Base-by-base conservation (phyloP, 1,284 basidiomycete species). In the Ustilago crameri region DNA sequence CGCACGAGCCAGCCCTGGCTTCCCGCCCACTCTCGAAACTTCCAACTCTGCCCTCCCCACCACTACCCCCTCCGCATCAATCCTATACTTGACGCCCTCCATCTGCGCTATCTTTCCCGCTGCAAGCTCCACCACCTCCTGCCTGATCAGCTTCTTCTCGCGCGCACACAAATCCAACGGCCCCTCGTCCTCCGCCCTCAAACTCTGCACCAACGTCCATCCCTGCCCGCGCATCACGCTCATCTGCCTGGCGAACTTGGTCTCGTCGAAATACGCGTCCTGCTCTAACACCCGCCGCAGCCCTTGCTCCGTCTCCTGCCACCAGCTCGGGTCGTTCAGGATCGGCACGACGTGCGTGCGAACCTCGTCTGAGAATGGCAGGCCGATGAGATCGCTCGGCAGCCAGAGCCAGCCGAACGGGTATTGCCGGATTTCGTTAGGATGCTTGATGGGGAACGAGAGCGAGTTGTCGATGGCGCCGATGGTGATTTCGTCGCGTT, bases 141-240 rank as follows among this genome's bases (percentile, higher is more conserved):
- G 67, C 3, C 58, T 58, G 17, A 83, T 80, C 3, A 83, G 46
- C 46, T 71, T 72, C 51, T 82, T 82, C n/a, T 67, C 76, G 0
- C 77, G 53, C 7, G 80, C 76, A 47, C 81, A 83, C 24, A 83
- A 62, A 53, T 83, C 79, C 20, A 83, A 67, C 2, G 81, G 81
- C 3, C 81, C 73, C 84, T 90, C 85, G 72, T 92, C 91, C 15
- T 85, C 80, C 76, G 91, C 89, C 72, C 87, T 89, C 45, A 96
- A 84, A 9, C 90, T 91, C 80, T 94, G 90, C 1, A 95, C 88
- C 32, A 95, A 89, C 74, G 93, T 94, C 87, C 90, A 93, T 5
- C 91, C 93, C 82, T 96, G 93, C 3, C 93, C 93, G 83, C 94
- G 93, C 70, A 95, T 89, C 8, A 95, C 91, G 35, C 91, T 90